phyloP scores from a whole-genome alignment of 768 basidiomycete genomes.

The Sarcomyxa edulis region DNA sequence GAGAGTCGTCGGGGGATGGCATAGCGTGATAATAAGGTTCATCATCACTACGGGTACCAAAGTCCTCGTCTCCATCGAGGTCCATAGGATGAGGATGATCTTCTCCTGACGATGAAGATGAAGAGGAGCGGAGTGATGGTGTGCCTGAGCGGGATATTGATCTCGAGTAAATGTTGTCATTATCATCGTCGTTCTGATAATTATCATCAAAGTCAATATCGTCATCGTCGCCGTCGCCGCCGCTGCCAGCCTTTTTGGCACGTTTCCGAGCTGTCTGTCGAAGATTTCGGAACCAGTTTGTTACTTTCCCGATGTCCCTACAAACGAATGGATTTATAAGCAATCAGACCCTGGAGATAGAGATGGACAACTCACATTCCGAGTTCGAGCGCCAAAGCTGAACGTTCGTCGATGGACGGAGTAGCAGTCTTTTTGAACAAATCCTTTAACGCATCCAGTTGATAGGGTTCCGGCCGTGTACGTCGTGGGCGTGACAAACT shows the following conservation, averaged over 20 bases:
- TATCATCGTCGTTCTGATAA: conserved; percentile 3
- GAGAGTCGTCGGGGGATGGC: conserved; percentile 52
- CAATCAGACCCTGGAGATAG: neutral
- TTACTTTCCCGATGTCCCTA: conserved; percentile 80
- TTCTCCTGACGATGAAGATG: conserved; percentile 40
- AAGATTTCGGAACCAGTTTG: conserved; percentile 85
- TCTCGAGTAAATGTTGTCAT: conserved; percentile 29
- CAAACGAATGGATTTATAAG: conserved; percentile 1
- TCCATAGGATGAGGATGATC: conserved; percentile 45
- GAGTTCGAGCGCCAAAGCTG: conserved; percentile 65
- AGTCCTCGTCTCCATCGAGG: conserved; percentile 23
- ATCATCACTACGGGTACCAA: conserved; percentile 50
- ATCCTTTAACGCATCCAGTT: conserved; percentile 70
- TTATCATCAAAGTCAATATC: conserved; percentile 37
- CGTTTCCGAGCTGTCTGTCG: conserved; percentile 78
- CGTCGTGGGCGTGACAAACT: conserved; percentile 55
- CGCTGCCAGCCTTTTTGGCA: conserved; percentile 43
- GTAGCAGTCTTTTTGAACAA: conserved; percentile 63
- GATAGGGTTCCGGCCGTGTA: conserved; percentile 74
- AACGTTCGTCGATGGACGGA: conserved; percentile 77
- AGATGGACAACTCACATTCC: conserved; percentile 54
- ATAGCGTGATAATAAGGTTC: conserved; percentile 73
- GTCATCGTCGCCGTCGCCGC: conserved; percentile 43
- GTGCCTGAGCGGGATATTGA: conserved; percentile 49
- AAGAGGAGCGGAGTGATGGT: conserved; percentile 43